Evolutionary conservation across 78 protist genomes (phyloP).

Genomic region (Mantamonas sphyraenae): DNA sequence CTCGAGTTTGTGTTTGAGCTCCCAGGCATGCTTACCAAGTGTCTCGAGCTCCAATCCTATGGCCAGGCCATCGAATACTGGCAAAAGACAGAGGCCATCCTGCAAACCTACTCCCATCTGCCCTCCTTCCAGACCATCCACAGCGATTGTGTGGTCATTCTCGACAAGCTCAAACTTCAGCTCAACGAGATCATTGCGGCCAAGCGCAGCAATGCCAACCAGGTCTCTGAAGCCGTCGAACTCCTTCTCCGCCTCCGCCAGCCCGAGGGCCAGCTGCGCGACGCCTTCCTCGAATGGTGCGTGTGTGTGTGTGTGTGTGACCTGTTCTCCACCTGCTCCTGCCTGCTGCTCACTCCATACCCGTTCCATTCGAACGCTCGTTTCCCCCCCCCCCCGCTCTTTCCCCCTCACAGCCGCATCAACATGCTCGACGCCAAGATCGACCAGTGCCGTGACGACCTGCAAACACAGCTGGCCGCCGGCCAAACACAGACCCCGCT

Average conservation of each 20-base stretch:
- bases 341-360: too few relatives aligned
- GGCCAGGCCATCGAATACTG: slow-evolving; percentile 63
- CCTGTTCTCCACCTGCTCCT: too few relatives aligned
- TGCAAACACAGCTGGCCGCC: too few relatives aligned
- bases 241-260: background rate
- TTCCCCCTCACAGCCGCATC: too few relatives aligned
- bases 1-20: slow-evolving; percentile 78
- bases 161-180: background rate
- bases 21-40: slow-evolving; percentile 61
- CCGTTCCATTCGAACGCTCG: too few relatives aligned
- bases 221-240: background rate
- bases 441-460: too few relatives aligned
- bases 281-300: background rate
- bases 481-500: too few relatives aligned
- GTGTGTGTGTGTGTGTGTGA: too few relatives aligned
- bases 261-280: slow-evolving; percentile 3
- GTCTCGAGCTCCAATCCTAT: slow-evolving; percentile 55
- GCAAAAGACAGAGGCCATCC: slow-evolving; percentile 41
- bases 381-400: too few relatives aligned
- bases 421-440: too few relatives aligned
- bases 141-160: slow-evolving; percentile 20
- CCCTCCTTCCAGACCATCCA: slow-evolving; percentile 67
- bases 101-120: slow-evolving; percentile 65
- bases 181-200: background rate
- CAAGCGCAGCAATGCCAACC: background rate